Percentiles rank a stretch among this genome's conserved stretches.
Evolutionary conservation across 2,329 filamentous ascomycete genomes (phyloP).

Genomic region (Neofusicoccum cordaticola): DNA sequence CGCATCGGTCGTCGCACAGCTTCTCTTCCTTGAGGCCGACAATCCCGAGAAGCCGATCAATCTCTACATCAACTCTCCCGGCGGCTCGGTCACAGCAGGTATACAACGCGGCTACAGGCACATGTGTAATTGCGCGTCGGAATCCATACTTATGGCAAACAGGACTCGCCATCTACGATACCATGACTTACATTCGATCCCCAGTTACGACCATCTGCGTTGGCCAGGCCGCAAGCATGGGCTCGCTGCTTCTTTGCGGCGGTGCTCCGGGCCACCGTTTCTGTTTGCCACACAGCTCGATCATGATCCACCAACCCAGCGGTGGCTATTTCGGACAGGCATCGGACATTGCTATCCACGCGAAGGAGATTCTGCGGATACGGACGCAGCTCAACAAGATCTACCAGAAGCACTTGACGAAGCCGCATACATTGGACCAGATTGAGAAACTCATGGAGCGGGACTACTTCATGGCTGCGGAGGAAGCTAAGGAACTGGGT

Average conservation of each 20-base stretch:
- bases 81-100: slow-evolving; percentile 84
- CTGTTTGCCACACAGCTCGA: slow-evolving; percentile 85
- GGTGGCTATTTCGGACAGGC: slow-evolving; percentile 69
- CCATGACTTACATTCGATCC: slow-evolving; percentile 93
- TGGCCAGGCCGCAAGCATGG: slow-evolving; percentile 94
- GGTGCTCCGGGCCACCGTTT: slow-evolving; percentile 82
- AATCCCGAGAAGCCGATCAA: slow-evolving; percentile 92
- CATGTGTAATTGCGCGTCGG: slow-evolving; percentile 9
- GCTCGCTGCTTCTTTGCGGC: slow-evolving; percentile 80
- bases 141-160: slow-evolving; percentile 1
- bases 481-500: slow-evolving; percentile 84
- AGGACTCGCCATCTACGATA: slow-evolving; percentile 88
- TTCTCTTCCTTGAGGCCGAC: slow-evolving; percentile 97
- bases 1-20: slow-evolving; percentile 90
- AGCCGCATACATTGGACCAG: slow-evolving; percentile 70
- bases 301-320: slow-evolving; percentile 96
- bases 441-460: slow-evolving; percentile 96
- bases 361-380: slow-evolving; percentile 89
- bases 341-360: slow-evolving; percentile 90
- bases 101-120: slow-evolving; percentile 17
- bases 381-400: slow-evolving; percentile 85
- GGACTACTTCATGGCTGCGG: slow-evolving; percentile 87
- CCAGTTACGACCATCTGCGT: slow-evolving; percentile 94
- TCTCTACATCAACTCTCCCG: slow-evolving; percentile 96
- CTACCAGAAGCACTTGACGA: slow-evolving; percentile 81